Evolutionary conservation across 768 basidiomycete genomes (phyloP), one percentile per base, ranked within the genome.

Genomic region (Suillus sp.): DNA sequence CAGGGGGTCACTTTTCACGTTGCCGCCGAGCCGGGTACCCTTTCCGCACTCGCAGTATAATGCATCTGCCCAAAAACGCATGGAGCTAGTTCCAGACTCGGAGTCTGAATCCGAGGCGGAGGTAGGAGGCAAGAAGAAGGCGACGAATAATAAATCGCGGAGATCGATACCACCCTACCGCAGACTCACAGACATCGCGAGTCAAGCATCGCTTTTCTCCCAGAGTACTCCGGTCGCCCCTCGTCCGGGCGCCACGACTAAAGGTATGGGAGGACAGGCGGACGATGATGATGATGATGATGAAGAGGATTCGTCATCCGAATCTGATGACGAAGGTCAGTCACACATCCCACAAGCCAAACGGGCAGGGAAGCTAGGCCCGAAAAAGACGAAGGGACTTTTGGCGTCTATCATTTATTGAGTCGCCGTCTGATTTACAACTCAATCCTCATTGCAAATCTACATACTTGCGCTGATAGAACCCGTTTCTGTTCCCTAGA

Each of bases 311-410:
- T 75, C 72, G 8, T 76, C 80, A 7, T 81, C 84, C 4, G 78
- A 77, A 22, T 69, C 69, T 1, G 79, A 80, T 0, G 82, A 68
- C 40, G 72, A 40, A 1, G 65, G 59, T n/a, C 66, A 63, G 35
- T 73, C 74, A 20, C 89, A 90, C 71, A 89, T 91, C 62, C 89
- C 89, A 35, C 78, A 74, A 65, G 78, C 78, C 13, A 80, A 85
- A 61, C 77, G 80, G 63, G 90, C 90, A 43, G 87, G 87, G 1
- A 73, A 69, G 27, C 45, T 72, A 60, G 58, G 67, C 51, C 66
- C 66, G 50, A 73, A 65, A 64, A 78, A 70, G 69, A 72, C 61
- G 64, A 73, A 62, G 63, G 60, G 68, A 34, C 27, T 66, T 2
- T 57, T 64, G 35, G 30, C n/a, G 16, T 34, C 45, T 38, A 25